Evolutionary conservation across 495 filamentous ascomycete species (phyloP).

Genomic region (Tuber indicum): DNA sequence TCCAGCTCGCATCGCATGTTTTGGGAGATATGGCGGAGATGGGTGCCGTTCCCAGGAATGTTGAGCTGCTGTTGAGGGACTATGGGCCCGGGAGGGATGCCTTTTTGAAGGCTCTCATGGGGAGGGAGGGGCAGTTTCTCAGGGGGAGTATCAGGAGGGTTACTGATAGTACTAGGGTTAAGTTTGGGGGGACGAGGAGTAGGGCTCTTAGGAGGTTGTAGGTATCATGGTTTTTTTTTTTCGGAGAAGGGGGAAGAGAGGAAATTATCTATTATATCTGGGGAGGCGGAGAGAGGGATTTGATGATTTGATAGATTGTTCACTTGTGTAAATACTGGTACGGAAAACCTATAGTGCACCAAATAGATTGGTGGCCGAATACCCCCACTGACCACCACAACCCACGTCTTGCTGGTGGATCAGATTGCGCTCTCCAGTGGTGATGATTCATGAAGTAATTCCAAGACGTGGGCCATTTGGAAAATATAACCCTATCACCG

Average conservation of each 20-base stretch:
- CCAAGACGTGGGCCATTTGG: neutral
- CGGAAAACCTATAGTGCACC: neutral
- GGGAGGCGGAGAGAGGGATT: neutral
- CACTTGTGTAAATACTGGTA: neutral
- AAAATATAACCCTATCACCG: neutral
- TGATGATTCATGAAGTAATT: neutral
- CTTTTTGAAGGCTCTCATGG: constrained; percentile 77
- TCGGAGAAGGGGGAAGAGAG: neutral
- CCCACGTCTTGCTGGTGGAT: neutral
- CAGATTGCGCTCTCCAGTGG: neutral
- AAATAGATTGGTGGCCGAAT: neutral
- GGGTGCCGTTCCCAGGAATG: constrained; percentile 42
- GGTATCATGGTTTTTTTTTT: constrained; percentile 41
- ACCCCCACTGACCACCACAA: neutral
- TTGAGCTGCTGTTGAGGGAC: constrained; percentile 75
- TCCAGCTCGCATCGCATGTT: constrained; percentile 74
- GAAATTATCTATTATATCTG: constrained; percentile 17
- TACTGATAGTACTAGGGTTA: constrained; percentile 75
- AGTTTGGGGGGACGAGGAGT: constrained; percentile 92
- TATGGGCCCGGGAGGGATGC: constrained; percentile 83
- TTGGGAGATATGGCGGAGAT: constrained; percentile 70
- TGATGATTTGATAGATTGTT: neutral
- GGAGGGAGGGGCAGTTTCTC: constrained; percentile 69
- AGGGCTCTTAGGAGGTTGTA: constrained; percentile 71
- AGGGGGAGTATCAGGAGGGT: constrained; percentile 66